Evolutionary conservation across 2,329 filamentous ascomycete genomes (phyloP), one percentile per base, ranked within the genome.

Genomic region (Blastomyces parvus): DNA sequence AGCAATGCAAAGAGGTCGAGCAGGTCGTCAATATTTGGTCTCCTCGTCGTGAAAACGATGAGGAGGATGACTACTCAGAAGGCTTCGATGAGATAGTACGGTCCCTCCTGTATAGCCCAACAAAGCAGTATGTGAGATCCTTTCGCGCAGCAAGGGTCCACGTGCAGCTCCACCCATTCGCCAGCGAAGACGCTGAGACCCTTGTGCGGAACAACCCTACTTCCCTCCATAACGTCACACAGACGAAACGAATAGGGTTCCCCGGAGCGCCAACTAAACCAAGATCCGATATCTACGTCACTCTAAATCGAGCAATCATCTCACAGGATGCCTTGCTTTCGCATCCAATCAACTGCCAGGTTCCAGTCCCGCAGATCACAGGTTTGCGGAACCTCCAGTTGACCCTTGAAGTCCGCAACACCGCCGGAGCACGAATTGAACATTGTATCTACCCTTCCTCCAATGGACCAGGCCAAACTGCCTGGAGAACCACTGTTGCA

Each of bases 241-340:
- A 88, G 74, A 96, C 92, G 0, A 88, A 83, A 70, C 94, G 94
- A 73, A 92, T 97, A 74, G 94, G 92, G 1, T 97, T 99, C 73
- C 90, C 93, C 3, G 92, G 92, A 14, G 92, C 92, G 1, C 93
- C 94, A 0, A 91, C 88, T 0, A 92, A 91, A 72, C 83, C 89
- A 19, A 83, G 95, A 69, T 97, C 91, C 13, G 95, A 99, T 74
- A 97, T 99, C 60, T 99, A 99, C 73, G 76, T 99, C 55, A 97
- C 91, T 0, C 76, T 99, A 58, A 86, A 86, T 64, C 87, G 91
- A 66, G 89, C 91, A 0, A 82, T 87, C n/a, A 80, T 99, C 30
- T 87, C 88, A 22, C 86, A 86, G 63, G 83, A 85, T 67, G 83
- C 84, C 13, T 79, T 84, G 50, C 76, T 88, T 27, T 83, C 85